Percentiles rank a stretch among this genome's conserved stretches.
These are phyloP conservation scores for Torulaspora gathmanii DNA, from an alignment of 805 yeast genomes.

Conservation along the genomic window DNA sequence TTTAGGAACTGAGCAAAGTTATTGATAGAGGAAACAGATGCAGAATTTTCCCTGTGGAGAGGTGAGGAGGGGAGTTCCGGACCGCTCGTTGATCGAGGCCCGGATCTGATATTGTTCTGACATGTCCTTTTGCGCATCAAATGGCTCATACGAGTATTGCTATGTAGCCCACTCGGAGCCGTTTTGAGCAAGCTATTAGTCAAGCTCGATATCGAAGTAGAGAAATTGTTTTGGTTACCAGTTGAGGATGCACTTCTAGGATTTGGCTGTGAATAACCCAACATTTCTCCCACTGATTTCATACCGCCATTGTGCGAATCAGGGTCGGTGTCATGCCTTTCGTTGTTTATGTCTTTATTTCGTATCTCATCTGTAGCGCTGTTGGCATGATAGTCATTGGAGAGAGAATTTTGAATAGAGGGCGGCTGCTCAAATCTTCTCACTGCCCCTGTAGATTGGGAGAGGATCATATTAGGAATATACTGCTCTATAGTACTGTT, in stretches of 20 bases:
- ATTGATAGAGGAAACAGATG: slow-evolving; percentile 19
- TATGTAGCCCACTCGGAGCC: slow-evolving; percentile 13
- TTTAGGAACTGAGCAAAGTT: slow-evolving; percentile 43
- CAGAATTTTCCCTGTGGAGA: slow-evolving; percentile 7
- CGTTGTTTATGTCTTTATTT: slow-evolving; percentile 3
- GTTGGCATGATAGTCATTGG: slow-evolving; percentile 9
- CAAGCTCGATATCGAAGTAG: slow-evolving; percentile 33
- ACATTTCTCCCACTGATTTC: neutral
- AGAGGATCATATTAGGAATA: slow-evolving; percentile 42
- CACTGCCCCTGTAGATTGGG: slow-evolving; percentile 52
- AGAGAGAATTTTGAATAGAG: slow-evolving; percentile 32
- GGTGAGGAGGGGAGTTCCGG: slow-evolving; percentile 3
- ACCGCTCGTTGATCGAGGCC: slow-evolving; percentile 6
- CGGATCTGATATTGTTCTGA: slow-evolving; percentile 14
- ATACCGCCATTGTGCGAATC: neutral
- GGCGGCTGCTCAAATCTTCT: slow-evolving; percentile 37
- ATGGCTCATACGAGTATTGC: slow-evolving; percentile 12
- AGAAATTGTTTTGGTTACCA: slow-evolving; percentile 18
- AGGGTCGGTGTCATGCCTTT: neutral
- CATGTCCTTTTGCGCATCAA: slow-evolving; percentile 13
- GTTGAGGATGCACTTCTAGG: neutral
- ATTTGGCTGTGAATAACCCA: slow-evolving; percentile 1
- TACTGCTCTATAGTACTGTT: slow-evolving; percentile 31
- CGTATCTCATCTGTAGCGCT: neutral
- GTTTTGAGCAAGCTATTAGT: slow-evolving; percentile 30